These are phyloP conservation scores for Massarina eburnea DNA, from an alignment of 2,329 filamentous ascomycete species.

Conservation along the genomic window DNA sequence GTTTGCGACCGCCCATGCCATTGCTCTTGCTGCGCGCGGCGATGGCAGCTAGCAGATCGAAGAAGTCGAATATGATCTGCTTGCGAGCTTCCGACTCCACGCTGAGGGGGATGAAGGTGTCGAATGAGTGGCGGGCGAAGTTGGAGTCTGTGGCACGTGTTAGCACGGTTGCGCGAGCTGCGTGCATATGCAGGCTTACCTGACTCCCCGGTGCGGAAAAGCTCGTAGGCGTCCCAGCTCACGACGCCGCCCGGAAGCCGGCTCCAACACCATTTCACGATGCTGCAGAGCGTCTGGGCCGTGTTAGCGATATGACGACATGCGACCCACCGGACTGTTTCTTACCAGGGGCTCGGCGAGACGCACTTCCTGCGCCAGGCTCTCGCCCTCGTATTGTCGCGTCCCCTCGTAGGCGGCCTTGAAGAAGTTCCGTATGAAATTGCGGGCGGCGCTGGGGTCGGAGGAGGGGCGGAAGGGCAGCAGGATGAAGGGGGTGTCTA, in stretches of 20 bases:
- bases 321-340: slow-evolving; percentile 5
- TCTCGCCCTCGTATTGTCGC: slow-evolving; percentile 63
- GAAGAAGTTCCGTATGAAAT: slow-evolving; percentile 92
- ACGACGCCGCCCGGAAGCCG: slow-evolving; percentile 87
- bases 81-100: slow-evolving; percentile 83
- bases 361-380: slow-evolving; percentile 80
- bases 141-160: slow-evolving; percentile 69
- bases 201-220: slow-evolving; percentile 92
- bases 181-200: slow-evolving; percentile 56
- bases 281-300: slow-evolving; percentile 82
- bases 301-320: slow-evolving; percentile 19
- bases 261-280: slow-evolving; percentile 98
- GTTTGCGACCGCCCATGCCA: slow-evolving; percentile 87
- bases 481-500: slow-evolving; percentile 89
- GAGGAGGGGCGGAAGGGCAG: slow-evolving; percentile 92
- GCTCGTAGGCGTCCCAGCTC: slow-evolving; percentile 94
- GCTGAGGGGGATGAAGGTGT: slow-evolving; percentile 92
- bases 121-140: slow-evolving; percentile 89
- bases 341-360: slow-evolving; percentile 92
- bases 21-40: slow-evolving; percentile 93
- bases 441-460: slow-evolving; percentile 86
- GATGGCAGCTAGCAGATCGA: slow-evolving; percentile 86
- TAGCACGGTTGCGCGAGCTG: slow-evolving; percentile 13
- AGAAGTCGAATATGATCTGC: slow-evolving; percentile 93
- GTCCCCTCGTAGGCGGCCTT: slow-evolving; percentile 65